Percentiles rank a stretch among this genome's conserved stretches.
phyloP scores from a whole-genome alignment of 2,329 filamentous ascomycete genomes.

The Gyromitra esculenta region DNA sequence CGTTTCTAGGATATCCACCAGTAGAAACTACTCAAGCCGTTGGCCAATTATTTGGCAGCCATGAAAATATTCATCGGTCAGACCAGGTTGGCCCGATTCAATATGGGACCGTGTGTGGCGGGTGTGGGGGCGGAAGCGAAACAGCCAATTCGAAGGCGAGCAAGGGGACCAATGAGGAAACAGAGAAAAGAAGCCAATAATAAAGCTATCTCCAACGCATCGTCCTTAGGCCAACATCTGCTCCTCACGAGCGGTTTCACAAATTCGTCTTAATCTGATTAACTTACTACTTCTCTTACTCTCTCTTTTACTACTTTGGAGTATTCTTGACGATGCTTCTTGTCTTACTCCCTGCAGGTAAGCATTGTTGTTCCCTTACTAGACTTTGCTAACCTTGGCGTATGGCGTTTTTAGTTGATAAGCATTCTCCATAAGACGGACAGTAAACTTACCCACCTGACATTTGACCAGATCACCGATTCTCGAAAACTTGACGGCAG shows the following conservation, averaged over 20 bases:
- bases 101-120: background rate
- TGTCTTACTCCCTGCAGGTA: background rate
- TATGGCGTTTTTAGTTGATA: background rate
- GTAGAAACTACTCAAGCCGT: background rate
- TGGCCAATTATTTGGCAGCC: background rate
- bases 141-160: background rate
- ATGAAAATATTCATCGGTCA: background rate
- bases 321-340: background rate
- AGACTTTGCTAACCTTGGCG: background rate
- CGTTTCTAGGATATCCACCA: background rate
- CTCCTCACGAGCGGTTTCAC: background rate
- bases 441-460: background rate
- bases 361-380: background rate
- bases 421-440: background rate
- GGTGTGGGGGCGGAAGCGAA: background rate
- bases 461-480: background rate
- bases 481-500: background rate
- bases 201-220: constrained; percentile 14
- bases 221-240: background rate
- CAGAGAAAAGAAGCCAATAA: background rate
- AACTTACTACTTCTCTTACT: background rate
- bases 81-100: background rate
- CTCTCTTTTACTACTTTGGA: background rate
- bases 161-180: background rate
- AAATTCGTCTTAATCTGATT: background rate